A percentile compares a stretch with the other conserved stretches of the same genome.
phyloP scores from a whole-genome alignment of 2,329 filamentous ascomycete species.

The Xylariaceae sp. region DNA sequence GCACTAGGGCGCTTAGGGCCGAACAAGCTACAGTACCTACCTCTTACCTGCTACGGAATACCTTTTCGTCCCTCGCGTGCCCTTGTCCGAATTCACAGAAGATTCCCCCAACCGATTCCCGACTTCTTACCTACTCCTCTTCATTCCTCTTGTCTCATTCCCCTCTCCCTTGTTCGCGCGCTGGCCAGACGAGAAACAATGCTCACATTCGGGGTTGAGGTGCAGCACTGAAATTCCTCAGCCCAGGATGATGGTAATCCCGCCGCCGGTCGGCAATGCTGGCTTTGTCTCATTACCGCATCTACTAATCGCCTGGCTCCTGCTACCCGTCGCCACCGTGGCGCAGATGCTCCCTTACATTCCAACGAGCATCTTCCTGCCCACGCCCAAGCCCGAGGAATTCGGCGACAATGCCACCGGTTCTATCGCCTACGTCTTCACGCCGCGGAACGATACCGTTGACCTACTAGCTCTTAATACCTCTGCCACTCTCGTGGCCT shows the following conservation, averaged over 20 bases:
- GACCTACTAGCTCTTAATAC: slow-evolving; percentile 62
- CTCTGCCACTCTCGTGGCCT: slow-evolving; percentile 49
- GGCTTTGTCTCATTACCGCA: slow-evolving; percentile 19
- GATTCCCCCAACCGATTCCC: too few species aligned
- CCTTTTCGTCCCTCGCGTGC: too few species aligned
- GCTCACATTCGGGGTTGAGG: slow-evolving; percentile 22
- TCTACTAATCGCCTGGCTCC: slow-evolving; percentile 19
- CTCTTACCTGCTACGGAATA: background rate
- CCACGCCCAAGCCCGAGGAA: slow-evolving; percentile 40
- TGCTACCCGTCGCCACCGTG: slow-evolving; percentile 23
- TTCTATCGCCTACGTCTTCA: slow-evolving; percentile 65
- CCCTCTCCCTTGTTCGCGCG: background rate
- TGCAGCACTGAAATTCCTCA: slow-evolving; percentile 26
- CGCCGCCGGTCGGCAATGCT: slow-evolving; percentile 24
- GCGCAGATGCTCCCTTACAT: slow-evolving; percentile 64
- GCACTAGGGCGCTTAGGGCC: background rate
- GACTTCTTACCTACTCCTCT: background rate
- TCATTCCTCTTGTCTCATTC: slow-evolving; percentile 4
- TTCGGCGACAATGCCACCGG: slow-evolving; percentile 29
- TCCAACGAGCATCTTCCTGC: slow-evolving; percentile 65
- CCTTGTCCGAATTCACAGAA: too few species aligned
- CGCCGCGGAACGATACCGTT: slow-evolving; percentile 44
- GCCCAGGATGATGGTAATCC: slow-evolving; percentile 22
- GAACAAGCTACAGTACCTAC: slow-evolving; percentile 3
- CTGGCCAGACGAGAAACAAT: slow-evolving; percentile 20